Base-by-base conservation (phyloP, 441 rosid species). In the Erysimum cheiri region DNA sequence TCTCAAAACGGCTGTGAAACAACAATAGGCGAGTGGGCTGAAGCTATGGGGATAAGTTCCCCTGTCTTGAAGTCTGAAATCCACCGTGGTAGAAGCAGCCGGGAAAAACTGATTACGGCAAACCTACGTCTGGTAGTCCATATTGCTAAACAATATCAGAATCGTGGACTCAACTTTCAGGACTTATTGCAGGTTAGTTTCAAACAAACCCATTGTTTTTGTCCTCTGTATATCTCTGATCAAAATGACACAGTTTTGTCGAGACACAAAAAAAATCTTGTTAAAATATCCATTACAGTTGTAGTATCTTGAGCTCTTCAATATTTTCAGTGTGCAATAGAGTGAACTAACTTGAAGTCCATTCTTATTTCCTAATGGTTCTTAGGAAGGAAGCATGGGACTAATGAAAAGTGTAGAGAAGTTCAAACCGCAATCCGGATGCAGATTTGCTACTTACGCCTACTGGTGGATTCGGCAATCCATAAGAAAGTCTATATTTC, bases 381-480 rank as follows among this genome's bases (percentile, higher is more conserved):
- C 58, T 35, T 72, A 92, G 99, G 94, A 81, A 76, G 97, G 97
- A 80, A 88, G 94, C 65, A 79, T 86, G 84, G 99, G 99, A 31
- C 92, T 94, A 65, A 86, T 92, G 90, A 92, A 76, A 78, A 92
- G 98, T 79, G 77, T 94, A 32, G 90, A 84, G 82, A 92, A 84
- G 83, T 94, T 88, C 88, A 88, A 89, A 75, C 96, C 96, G 0
- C 86, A 87, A 76, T 86, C 73, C 0, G 97, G 93, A 61, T 88
- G 93, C 73, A 83, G 96, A 68, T 91, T 94, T 69, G 87, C 88
- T 36, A 82, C 92, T 56, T 94, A 91, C 53, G 96, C 98, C 46
- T 91, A 85, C 80, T 94, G 96, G 96, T 89, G 98, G 98, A 84
- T 94, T 74, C 86, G 96, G 55, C 92, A 87, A 52, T 67, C 83